phyloP scores from a whole-genome alignment of 1,139 yeast species.

The Meyerozyma guilliermondii region DNA sequence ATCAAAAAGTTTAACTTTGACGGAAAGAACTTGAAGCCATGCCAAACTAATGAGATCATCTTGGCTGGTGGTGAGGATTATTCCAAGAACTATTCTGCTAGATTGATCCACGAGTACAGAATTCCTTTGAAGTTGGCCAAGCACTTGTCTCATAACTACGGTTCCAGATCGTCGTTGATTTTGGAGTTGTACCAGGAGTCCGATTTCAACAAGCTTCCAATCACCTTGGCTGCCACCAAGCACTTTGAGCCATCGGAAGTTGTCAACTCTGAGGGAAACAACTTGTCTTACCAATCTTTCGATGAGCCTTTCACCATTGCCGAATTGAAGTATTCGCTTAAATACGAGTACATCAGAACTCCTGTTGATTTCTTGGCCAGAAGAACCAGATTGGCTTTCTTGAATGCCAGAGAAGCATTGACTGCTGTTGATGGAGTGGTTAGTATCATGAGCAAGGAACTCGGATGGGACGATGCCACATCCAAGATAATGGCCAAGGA shows the following conservation, averaged over 20 bases:
- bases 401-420: constrained; percentile 82
- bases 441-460: constrained; percentile 75
- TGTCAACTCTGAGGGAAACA: constrained; percentile 29
- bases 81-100: constrained; percentile 65
- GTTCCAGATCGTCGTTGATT: constrained; percentile 81
- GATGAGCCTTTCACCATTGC: constrained; percentile 92
- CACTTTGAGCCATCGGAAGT: constrained; percentile 30
- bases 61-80: constrained; percentile 73
- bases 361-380: constrained; percentile 90
- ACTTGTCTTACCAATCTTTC: constrained; percentile 46
- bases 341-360: constrained; percentile 81
- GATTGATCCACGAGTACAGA: constrained; percentile 75
- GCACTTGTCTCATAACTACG: constrained; percentile 83
- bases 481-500: constrained; percentile 51
- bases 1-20: constrained; percentile 46
- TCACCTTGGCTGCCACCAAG: constrained; percentile 48
- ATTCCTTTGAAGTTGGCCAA: constrained; percentile 74
- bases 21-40: constrained; percentile 40
- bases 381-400: constrained; percentile 89
- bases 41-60: constrained; percentile 58
- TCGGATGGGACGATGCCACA: constrained; percentile 64
- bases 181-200: constrained; percentile 57
- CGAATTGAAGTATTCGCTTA: constrained; percentile 77
- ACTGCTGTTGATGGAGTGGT: constrained; percentile 81
- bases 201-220: constrained; percentile 55